Base-by-base conservation (phyloP, 1,139 yeast genomes). In the Geotrichum macrosporum region DNA sequence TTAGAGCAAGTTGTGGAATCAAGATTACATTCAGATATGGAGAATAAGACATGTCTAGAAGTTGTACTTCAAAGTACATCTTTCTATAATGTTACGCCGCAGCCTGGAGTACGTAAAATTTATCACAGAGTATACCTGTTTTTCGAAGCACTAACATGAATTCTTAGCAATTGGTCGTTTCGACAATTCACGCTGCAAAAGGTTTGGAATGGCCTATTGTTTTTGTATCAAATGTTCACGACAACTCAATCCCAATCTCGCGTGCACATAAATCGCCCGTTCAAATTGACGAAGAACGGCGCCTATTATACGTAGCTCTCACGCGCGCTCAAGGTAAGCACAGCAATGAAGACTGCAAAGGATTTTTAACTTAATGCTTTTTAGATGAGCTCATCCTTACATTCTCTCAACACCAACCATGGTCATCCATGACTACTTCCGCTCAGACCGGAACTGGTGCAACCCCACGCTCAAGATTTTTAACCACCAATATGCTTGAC, bases 131-230 rank as follows among this genome's bases (percentile, higher is more conserved):
- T n/a, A n/a, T n/a, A n/a, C n/a, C n/a, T n/a, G n/a, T n/a, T n/a
- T n/a, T n/a, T n/a, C n/a, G n/a, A n/a, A n/a, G n/a, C n/a, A n/a
- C n/a, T n/a, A n/a, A n/a, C n/a, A n/a, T n/a, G n/a, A n/a, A n/a
- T n/a, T n/a, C 37, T 10, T 26, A 46, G 46, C 44, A 48, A 37
- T 21, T 50, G 20, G 48, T 44, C 0, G 63, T 78, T 1, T 81
- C 89, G 0, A 92, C 97, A 0, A 83, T 92, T 12, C 98, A 92
- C 63, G 87, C 89, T 0, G 80, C 97, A 1, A 92, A 92, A 61
- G 97, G 97, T 1, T 70, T 88, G 4, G 97, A 92, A 63, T 92
- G 97, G 97, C 92, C 95, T 0, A 77, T 84, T 4, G 96, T 92
- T 0, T 85, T 87, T 60, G 75, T 87, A 10, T 21, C 76, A 73